Evolutionary conservation across 345 rosid genomes (phyloP), one percentile per base, ranked within the genome.

Genomic region (Syzygium grande): DNA sequence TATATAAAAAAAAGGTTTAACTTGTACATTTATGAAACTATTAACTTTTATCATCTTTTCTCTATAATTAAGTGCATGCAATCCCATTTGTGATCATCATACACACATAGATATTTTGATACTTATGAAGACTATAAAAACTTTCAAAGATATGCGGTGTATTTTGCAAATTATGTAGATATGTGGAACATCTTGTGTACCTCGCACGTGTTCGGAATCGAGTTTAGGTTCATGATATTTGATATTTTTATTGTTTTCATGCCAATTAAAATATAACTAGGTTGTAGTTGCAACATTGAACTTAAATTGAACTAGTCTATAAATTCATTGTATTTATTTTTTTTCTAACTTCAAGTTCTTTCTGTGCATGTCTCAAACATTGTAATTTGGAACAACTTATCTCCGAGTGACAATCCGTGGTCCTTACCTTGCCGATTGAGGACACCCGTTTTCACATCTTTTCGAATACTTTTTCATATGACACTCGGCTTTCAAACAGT

Each of bases 201-300:
- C 79, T 29, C 0, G 12, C 4, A 30, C 6, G 3, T 30, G 43
- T 11, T 30, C 79, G 0, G 1, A 16, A 4, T 16, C 6, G 6
- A 68, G 79, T 68, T 65, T 68, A 68, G 43, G 79, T 8, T 65
- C 43, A 7, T 16, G 21, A 16, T 65, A 65, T 16, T 11, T 68
- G 23, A 30, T 4, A 7, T 65, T 65, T 65, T 16, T 30, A 16
- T 30, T 7, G 22, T 63, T 63, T 63, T 29, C 29, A 29, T 29
- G 22, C 21, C 30, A 14, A n/a, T 7, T 0, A 7, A 65, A 3
- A 65, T 65, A 65, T 14, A 15, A 9, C 15, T 63, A 8, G 21
- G 11, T 29, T 63, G 7, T 9, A 63, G 38, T 63, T 63, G 77
- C 77, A 29, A 30, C 3, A 63, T 63, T 29, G 41, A 63, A 7